Conservation (phyloP, 2,329 filamentous ascomycete genomes). For the Colletotrichum sp. region DNA sequence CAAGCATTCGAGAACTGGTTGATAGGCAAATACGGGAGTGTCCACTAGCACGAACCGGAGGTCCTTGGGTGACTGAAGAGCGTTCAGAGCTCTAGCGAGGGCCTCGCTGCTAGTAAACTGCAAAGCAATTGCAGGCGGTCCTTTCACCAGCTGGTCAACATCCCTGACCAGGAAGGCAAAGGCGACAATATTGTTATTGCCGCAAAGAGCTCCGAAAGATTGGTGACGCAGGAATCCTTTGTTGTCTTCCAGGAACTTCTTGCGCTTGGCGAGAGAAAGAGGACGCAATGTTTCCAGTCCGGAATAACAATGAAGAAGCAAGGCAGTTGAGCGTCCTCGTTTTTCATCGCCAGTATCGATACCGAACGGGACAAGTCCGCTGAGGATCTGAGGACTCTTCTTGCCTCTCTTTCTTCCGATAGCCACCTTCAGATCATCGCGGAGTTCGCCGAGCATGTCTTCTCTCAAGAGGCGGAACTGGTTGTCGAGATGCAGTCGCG, state of each 20-base stretch:
- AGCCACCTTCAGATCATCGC: slow-evolving; percentile 62
- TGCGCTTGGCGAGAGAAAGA: slow-evolving; percentile 34
- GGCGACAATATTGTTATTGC: slow-evolving; percentile 54
- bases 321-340: slow-evolving; percentile 33
- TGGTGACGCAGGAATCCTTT: slow-evolving; percentile 61
- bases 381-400: slow-evolving; percentile 39
- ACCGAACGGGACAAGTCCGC: slow-evolving; percentile 38
- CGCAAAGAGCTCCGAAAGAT: slow-evolving; percentile 66
- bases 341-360: slow-evolving; percentile 39
- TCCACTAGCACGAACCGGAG: slow-evolving; percentile 64
- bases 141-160: slow-evolving; percentile 43
- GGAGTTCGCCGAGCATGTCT: slow-evolving; percentile 71
- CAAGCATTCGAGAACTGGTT: slow-evolving; percentile 67
- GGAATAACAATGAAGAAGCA: slow-evolving; percentile 45
- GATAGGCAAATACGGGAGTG: slow-evolving; percentile 71
- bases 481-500: slow-evolving; percentile 66
- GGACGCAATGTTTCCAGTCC: slow-evolving; percentile 51
- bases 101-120: slow-evolving; percentile 53
- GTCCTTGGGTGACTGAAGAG: slow-evolving; percentile 35
- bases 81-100: slow-evolving; percentile 50
- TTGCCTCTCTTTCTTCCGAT: slow-evolving; percentile 52
- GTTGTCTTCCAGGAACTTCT: slow-evolving; percentile 50
- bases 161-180: slow-evolving; percentile 66
- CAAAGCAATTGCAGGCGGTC: slow-evolving; percentile 53
- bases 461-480: slow-evolving; percentile 75